These are phyloP conservation scores for Zarea fungicola DNA, from an alignment of 2,329 filamentous ascomycete genomes.

Conservation along the genomic window DNA sequence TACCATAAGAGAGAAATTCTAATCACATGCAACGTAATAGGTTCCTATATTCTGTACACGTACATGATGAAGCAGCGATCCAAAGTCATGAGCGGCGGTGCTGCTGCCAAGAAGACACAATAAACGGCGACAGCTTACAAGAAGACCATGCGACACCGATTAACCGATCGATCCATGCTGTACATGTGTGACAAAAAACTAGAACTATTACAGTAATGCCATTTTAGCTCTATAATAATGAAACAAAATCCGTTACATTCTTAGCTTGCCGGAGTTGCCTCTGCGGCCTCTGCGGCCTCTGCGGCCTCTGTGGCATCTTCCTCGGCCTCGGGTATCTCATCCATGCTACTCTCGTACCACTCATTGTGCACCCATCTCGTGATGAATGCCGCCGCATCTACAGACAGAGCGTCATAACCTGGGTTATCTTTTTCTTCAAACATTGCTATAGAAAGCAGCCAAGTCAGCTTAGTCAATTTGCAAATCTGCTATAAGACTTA, in stretches of 20 bases:
- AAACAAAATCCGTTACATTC: no score
- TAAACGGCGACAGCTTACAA: slow-evolving; percentile 19
- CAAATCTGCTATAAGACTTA: slow-evolving; percentile 33
- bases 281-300: no score
- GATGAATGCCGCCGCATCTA: slow-evolving; percentile 60
- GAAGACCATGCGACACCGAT: not conserved
- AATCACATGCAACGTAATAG: slow-evolving; percentile 25
- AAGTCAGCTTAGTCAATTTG: not conserved
- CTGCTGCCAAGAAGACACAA: slow-evolving; percentile 31
- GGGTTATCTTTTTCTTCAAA: slow-evolving; percentile 69
- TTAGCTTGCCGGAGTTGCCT: slow-evolving; percentile 4
- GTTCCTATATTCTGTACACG: slow-evolving; percentile 79
- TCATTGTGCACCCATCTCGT: slow-evolving; percentile 58
- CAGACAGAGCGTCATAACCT: slow-evolving; percentile 62
- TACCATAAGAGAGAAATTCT: not conserved
- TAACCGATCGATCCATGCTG: not conserved
- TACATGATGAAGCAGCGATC: slow-evolving; percentile 91
- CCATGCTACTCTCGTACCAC: slow-evolving; percentile 58
- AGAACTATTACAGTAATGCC: slow-evolving; percentile 1
- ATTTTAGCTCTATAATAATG: not conserved
- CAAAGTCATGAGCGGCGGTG: slow-evolving; percentile 51
- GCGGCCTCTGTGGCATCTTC: no score
- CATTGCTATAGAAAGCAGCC: slow-evolving; percentile 50
- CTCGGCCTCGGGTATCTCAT: slow-evolving; percentile 25
- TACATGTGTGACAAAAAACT: not conserved